phyloP scores from a whole-genome alignment of 2,329 filamentous ascomycete genomes.

The Verticillium albo-atrum region DNA sequence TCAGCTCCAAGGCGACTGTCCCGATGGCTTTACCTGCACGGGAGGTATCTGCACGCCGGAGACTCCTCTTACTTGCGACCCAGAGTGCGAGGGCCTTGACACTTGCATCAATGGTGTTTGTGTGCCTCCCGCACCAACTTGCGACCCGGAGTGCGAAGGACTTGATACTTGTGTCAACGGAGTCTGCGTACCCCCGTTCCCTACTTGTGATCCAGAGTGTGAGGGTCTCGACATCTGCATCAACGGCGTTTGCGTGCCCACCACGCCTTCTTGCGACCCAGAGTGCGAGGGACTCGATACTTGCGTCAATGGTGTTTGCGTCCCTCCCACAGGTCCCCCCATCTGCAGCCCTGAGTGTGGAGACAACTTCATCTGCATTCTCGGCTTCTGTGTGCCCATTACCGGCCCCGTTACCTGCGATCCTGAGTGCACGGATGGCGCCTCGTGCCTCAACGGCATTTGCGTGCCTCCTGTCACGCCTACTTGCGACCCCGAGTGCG shows the following conservation, averaged over 20 bases:
- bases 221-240: not conserved
- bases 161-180: not conserved
- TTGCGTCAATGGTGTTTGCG: too few species aligned
- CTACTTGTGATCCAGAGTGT: not conserved
- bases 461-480: not conserved
- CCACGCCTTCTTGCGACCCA: too few species aligned
- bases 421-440: too few species aligned
- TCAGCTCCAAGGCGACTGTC: too few species aligned
- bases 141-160: not conserved
- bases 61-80: not conserved
- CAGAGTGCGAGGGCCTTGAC: not conserved
- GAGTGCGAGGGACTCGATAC: too few species aligned
- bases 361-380: too few species aligned
- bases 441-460: not conserved
- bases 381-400: too few species aligned
- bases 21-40: not conserved
- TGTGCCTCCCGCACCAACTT: not conserved
- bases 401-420: too few species aligned
- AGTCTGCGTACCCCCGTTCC: not conserved
- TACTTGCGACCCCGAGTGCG: not conserved
- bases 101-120: not conserved
- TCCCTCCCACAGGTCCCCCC: too few species aligned
- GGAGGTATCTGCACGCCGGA: not conserved
- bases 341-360: too few species aligned
- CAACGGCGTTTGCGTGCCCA: not conserved